Evolutionary conservation across 1,139 yeast genomes (phyloP), one percentile per base, ranked within the genome.

Genomic region (Suhomyces ambrosiae): DNA sequence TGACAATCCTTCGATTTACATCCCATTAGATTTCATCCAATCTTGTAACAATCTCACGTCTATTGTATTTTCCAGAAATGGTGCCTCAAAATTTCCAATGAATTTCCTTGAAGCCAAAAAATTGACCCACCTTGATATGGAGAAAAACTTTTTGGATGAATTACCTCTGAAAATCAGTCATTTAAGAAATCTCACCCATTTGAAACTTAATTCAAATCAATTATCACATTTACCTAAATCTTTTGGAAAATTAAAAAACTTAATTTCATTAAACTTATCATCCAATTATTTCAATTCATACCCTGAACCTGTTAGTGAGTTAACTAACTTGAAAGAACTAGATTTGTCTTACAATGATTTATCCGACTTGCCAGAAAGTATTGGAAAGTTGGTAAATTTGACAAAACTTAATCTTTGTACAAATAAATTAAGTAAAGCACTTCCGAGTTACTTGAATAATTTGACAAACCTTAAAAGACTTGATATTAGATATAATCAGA

Each of bases 11-110:
- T 84, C 95, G 15, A 83, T 90, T 37, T 79, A 82, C 41, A 68
- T 90, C 23, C 96, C 97, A 0, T 65, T 80, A 41, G 96, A 89
- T 57, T 89, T 89, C 56, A 82, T 89, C 49, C 95, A 88, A 56
- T 80, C 87, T 19, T 85, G 96, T 49, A 74, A 79, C 33, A 86
- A 86, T 52, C 68, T 90, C 48, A 74, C 77, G 22, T 76, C 79
- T 40, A 71, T 89, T 42, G 74, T 80, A 37, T 87, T 82, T 66
- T 79, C 87, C 1, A 73, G 80, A 44, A 86, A 87, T 52, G 86
- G 95, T 39, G 79, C 87, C 12, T 77, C 83, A 7, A 74, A 70
- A 37, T 85, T 90, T 54, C 97, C 97, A 2, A 59, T 70, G 26
- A 84, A 86, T 49, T 73, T 90, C 33, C 71, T 83, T 4, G 82